A percentile compares a stretch with the other conserved stretches of the same genome.
These are phyloP conservation scores for Leptographium wingfieldii DNA, from an alignment of 2,329 filamentous ascomycete species.

Conservation along the genomic window DNA sequence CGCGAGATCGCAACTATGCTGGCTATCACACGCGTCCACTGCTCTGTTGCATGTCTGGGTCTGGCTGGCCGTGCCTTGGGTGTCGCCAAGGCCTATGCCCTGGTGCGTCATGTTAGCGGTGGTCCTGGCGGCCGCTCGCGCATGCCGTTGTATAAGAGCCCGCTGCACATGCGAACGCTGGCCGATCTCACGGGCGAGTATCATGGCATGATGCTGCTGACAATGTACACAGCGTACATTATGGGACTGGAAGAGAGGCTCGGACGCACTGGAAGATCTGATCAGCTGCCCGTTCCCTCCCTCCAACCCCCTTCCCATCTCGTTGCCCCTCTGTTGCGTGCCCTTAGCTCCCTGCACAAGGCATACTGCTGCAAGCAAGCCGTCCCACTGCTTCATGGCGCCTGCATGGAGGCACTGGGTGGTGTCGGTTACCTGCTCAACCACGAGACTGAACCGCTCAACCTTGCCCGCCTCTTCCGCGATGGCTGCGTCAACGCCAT, in stretches of 20 bases:
- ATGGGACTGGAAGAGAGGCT: slow-evolving; percentile 37
- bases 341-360: slow-evolving; percentile 49
- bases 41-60: slow-evolving; percentile 37
- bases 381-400: slow-evolving; percentile 36
- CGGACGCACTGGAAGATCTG: slow-evolving; percentile 6
- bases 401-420: slow-evolving; percentile 51
- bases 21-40: slow-evolving; percentile 52
- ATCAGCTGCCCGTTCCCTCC: not conserved
- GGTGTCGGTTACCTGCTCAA: slow-evolving; percentile 54
- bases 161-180: slow-evolving; percentile 45
- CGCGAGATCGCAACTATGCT: slow-evolving; percentile 56
- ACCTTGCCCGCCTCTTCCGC: slow-evolving; percentile 52
- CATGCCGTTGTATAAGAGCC: slow-evolving; percentile 35
- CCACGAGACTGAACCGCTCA: slow-evolving; percentile 48
- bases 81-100: slow-evolving; percentile 44
- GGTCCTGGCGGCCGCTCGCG: slow-evolving; percentile 30
- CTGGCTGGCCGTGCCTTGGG: slow-evolving; percentile 43
- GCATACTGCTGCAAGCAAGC: slow-evolving; percentile 39
- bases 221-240: slow-evolving; percentile 38
- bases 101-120: slow-evolving; percentile 39
- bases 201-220: slow-evolving; percentile 41
- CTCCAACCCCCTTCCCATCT: slow-evolving; percentile 23
- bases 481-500: slow-evolving; percentile 53
- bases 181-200: slow-evolving; percentile 44
- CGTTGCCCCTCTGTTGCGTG: slow-evolving; percentile 34